Evolutionary conservation across 169 alveolate species (phyloP), one percentile per base, ranked within the genome.

Genomic region (Eimeria falciformis): DNA sequence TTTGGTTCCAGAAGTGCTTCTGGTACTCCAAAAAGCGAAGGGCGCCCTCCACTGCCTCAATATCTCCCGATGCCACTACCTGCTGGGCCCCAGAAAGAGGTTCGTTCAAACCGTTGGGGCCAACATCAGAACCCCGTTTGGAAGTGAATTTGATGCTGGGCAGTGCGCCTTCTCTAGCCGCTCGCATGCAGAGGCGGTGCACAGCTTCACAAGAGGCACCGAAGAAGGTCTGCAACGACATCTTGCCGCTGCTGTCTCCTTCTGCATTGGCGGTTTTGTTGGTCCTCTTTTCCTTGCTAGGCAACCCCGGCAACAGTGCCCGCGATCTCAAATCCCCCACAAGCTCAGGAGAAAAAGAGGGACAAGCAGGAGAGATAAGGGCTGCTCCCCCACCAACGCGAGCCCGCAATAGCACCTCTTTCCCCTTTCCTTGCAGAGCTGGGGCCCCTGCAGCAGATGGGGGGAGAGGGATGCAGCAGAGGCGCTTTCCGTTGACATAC

Each of bases 141-240:
- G 18, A 7, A 25, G 5, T 68, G 79, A 17, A 3, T 11, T n/a
- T 68, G 79, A 11, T 68, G 82, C 82, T 11, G 56, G 4, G 82
- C 82, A 71, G 82, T 7, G 29, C 18, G 6, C 82, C 82, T 5
- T 29, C 82, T 5, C 3, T 56, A 14, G 29, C 82, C 6, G 55
- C 82, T 23, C 82, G 29, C 82, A 71, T 1, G 40, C 82, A 71
- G 56, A 71, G 82, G 7, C 82, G 53, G 50, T 71, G 82, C 29
- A 71, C 58, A 5, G 82, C 82, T 56, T 71, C 82, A 17, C 82
- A 71, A 21, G 56, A n/a, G 27, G n/a, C 29, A 56, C 82, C 40
- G 82, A 50, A 71, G 82, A 50, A 71, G 82, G 46, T 23, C 82
- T 71, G 58, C 56, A 71, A 17, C 58, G 82, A 71, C 23, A 71